These are phyloP conservation scores for Rhynchosporium agropyri DNA, from an alignment of 2,329 filamentous ascomycete genomes.

Conservation along the genomic window DNA sequence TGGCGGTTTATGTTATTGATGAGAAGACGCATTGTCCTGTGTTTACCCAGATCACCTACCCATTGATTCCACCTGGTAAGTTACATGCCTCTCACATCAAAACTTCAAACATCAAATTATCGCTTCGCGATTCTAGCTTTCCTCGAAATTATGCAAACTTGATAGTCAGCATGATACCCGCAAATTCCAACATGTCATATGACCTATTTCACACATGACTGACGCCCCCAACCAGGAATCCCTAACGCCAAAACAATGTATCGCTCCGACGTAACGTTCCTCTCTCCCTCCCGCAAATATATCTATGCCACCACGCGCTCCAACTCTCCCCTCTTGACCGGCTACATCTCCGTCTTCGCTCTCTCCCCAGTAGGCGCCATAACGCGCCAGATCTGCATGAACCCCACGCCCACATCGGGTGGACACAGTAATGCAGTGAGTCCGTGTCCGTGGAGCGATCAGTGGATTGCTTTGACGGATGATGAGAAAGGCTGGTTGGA, in stretches of 20 bases:
- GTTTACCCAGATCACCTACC: slow-evolving; percentile 76
- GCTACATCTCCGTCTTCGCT: slow-evolving; percentile 81
- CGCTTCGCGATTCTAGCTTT: neutral
- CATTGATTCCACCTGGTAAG: slow-evolving; percentile 75
- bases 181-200: too few species aligned
- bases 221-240: slow-evolving; percentile 32
- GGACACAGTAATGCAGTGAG: slow-evolving; percentile 88
- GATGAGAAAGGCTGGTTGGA: slow-evolving; percentile 87
- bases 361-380: slow-evolving; percentile 70
- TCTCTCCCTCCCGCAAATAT: slow-evolving; percentile 69
- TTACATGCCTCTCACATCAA: slow-evolving; percentile 39
- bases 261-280: slow-evolving; percentile 80
- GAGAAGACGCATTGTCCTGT: slow-evolving; percentile 71
- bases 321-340: slow-evolving; percentile 74
- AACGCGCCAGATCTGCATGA: slow-evolving; percentile 76
- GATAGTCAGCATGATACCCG: neutral
- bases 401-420: slow-evolving; percentile 83
- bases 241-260: slow-evolving; percentile 61
- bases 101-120: neutral
- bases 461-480: slow-evolving; percentile 88
- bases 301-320: slow-evolving; percentile 84
- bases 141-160: neutral
- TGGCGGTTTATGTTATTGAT: slow-evolving; percentile 82
- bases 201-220: neutral
- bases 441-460: slow-evolving; percentile 81